Base-by-base conservation (phyloP, 1,139 yeast genomes). In the Suhomyces bokatorum region DNA sequence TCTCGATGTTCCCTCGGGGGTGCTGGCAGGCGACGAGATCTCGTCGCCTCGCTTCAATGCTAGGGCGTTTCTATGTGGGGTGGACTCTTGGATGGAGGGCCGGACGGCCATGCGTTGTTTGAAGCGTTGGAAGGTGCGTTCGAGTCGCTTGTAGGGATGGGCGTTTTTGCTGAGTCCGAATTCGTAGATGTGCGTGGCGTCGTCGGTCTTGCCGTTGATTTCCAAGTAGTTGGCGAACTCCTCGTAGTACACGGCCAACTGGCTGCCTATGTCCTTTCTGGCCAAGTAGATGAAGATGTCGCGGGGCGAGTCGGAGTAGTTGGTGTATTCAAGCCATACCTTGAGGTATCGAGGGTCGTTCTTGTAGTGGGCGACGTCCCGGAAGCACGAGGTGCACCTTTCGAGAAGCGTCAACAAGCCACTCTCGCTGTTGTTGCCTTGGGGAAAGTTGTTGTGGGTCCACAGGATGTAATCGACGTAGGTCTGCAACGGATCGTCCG, bases 401-500 rank as follows among this genome's bases (percentile, higher is more conserved):
- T 90, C 97, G 24, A 90, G 69, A 5, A 87, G 62, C 17, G 67
- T 72, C 15, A 89, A 67, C 42, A 89, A 69, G 0, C 90, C 91
- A 52, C 90, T 85, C 34, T 83, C 86, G 3, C 75, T 70, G 9
- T 78, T 77, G 17, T 77, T 71, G 0, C 95, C 96, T 36, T 83
- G 83, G 0, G 95, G 91, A 53, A 67, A 86, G 34, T 74, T 77
- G 37, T 75, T 74, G 44, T 78, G 81, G 7, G 81, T 80, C 96
- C 97, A 91, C 13, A 70, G 63, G 13, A 91, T 73, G 54, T 88
- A 90, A 16, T 83, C 84, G 17, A 88, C 56, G 62, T 77, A 89
- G 1, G 81, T 78, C 47, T 85, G 87, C 26, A 90, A 63, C 0
- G 97, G 97, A 58, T 91, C 97, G 63, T 90, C 97, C 34, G 81